phyloP scores from a whole-genome alignment of 2,329 filamentous ascomycete genomes.

The Magnaporthiopsis poae region DNA sequence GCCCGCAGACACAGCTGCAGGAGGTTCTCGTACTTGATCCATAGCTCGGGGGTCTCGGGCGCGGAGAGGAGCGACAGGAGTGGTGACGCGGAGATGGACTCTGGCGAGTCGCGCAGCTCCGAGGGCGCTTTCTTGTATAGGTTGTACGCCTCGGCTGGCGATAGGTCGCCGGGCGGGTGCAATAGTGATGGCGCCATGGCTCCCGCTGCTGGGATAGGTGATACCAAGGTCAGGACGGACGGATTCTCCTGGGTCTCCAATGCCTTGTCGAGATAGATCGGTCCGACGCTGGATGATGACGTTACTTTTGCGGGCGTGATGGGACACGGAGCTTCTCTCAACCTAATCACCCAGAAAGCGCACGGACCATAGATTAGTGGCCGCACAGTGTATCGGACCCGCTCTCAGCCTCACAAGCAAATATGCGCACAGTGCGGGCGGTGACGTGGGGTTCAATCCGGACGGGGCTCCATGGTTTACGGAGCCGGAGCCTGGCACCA shows the following conservation, averaged over 20 bases:
- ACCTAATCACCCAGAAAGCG: too few relatives aligned
- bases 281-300: not conserved
- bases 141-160: constrained; percentile 44
- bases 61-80: constrained; percentile 43
- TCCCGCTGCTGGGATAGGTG: not conserved
- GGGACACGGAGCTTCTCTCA: not conserved
- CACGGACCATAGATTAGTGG: not conserved
- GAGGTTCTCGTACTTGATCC: constrained; percentile 79
- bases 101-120: constrained; percentile 44
- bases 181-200: constrained; percentile 45
- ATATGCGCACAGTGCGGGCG: not conserved
- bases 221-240: not conserved
- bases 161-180: constrained; percentile 46
- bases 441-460: constrained; percentile 3
- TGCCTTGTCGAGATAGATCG: not conserved
- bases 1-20: constrained; percentile 75
- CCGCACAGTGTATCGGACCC: too few relatives aligned
- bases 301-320: not conserved
- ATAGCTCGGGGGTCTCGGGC: constrained; percentile 67
- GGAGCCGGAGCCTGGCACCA: not conserved
- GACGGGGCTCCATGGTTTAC: too few relatives aligned
- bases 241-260: not conserved
- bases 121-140: constrained; percentile 52
- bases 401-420: too few relatives aligned
- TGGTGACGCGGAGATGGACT: constrained; percentile 44